These are phyloP conservation scores for Hanseniaspora jakobsenii DNA, from an alignment of 805 yeast species.

Conservation along the genomic window DNA sequence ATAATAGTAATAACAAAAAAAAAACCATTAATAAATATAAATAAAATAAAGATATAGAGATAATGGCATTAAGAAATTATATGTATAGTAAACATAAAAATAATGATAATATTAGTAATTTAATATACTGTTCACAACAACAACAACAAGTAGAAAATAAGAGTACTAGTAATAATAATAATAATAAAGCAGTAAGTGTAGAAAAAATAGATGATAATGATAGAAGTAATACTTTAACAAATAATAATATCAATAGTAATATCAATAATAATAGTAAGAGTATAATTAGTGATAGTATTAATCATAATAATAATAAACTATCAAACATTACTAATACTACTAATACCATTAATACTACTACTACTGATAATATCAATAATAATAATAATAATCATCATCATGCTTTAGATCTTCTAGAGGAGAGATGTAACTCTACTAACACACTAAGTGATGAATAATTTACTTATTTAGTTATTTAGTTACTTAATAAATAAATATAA, in stretches of 20 bases:
- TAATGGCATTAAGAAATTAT: conserved; percentile 16
- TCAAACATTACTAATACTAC: too few species aligned
- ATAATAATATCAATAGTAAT: background rate
- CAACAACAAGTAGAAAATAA: too few species aligned
- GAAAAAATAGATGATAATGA: background rate
- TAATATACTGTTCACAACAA: conserved; percentile 13
- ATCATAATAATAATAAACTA: background rate
- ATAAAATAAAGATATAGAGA: background rate
- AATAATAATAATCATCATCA: too few species aligned
- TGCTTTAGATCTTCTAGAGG: too few species aligned
- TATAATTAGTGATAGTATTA: background rate
- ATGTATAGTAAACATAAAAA: conserved; percentile 16
- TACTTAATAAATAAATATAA: too few species aligned
- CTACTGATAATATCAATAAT: background rate
- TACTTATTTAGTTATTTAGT: too few species aligned
- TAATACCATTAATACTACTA: too few species aligned
- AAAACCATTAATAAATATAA: background rate
- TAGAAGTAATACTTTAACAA: background rate
- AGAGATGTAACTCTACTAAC: too few species aligned
- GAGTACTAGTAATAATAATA: background rate
- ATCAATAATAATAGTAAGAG: background rate
- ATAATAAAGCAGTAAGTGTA: background rate
- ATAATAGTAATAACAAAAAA: background rate
- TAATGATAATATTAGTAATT: conserved; percentile 4
- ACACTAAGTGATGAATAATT: too few species aligned